phyloP scores from a whole-genome alignment of 192 early-diverging fungal genomes.

The Coemansia sp. region DNA sequence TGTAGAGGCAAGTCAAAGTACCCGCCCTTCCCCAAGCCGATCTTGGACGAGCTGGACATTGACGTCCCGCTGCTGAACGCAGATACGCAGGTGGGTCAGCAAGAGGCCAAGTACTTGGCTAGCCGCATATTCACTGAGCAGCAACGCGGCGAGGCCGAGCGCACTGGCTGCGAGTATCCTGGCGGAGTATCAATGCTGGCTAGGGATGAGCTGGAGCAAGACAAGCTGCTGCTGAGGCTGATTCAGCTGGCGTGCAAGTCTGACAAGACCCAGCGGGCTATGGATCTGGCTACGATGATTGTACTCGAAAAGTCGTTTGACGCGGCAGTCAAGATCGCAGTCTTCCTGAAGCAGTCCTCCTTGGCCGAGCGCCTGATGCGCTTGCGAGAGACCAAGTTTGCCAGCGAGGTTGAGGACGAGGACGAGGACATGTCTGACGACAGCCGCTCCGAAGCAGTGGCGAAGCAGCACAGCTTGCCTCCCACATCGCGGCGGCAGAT shows the following conservation, averaged over 20 bases:
- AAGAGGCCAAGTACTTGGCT: conserved; percentile 60
- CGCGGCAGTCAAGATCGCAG: conserved; percentile 83
- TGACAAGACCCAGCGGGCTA: conserved; percentile 73
- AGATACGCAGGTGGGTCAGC: conserved; percentile 49
- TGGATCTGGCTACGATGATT: conserved; percentile 77
- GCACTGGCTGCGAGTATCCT: conserved; percentile 38
- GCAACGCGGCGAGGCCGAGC: conserved; percentile 60
- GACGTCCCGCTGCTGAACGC: conserved; percentile 67
- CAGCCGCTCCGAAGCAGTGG: not conserved
- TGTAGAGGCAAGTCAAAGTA: conserved; percentile 56
- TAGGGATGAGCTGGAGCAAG: conserved; percentile 70
- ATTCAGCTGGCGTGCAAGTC: conserved; percentile 85
- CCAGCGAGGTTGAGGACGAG: conserved; percentile 17
- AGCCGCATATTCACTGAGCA: conserved; percentile 60
- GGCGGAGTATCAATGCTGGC: conserved; percentile 24
- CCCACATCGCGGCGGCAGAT: not conserved
- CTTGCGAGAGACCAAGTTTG: conserved; percentile 42
- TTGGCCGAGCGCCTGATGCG: conserved; percentile 80
- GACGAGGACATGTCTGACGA: not conserved
- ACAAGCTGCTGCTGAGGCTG: conserved; percentile 76
- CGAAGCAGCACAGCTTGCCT: not conserved
- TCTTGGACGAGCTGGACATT: conserved; percentile 66
- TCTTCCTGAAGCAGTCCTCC: conserved; percentile 61
- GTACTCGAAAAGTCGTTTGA: conserved; percentile 71
- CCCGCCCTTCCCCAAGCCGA: conserved; percentile 75